A percentile compares a stretch with the other conserved stretches of the same genome.
Evolutionary conservation across 345 rosid species (phyloP).

Genomic region (Arabidopsis suecica): DNA sequence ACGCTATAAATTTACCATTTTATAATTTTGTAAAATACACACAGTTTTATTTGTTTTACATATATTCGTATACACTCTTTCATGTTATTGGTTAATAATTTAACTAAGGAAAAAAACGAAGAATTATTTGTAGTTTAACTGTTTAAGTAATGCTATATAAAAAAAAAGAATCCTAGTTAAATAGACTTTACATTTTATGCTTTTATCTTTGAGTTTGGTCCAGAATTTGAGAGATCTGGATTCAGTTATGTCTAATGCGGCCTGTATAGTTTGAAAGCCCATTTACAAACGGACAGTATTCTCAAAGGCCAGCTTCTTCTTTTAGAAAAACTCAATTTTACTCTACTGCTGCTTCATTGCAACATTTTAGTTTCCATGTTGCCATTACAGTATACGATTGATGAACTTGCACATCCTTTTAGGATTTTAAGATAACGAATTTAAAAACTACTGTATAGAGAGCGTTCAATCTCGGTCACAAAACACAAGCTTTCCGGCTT

Average conservation of each 20-base stretch:
- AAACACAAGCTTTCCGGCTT: constrained; percentile 60
- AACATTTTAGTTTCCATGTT: constrained; percentile 10
- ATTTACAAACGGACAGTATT: neutral
- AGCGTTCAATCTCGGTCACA: constrained; percentile 53
- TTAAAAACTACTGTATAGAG: too few species aligned
- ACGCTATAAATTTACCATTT: neutral
- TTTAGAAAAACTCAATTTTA: neutral
- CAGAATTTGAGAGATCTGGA: neutral
- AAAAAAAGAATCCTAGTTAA: neutral
- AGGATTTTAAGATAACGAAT: neutral
- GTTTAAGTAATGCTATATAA: neutral
- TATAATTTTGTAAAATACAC: neutral
- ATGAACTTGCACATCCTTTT: neutral
- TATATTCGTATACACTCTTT: neutral
- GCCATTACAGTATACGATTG: neutral
- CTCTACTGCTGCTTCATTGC: neutral
- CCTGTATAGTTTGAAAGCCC: constrained; percentile 1
- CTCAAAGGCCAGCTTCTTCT: neutral
- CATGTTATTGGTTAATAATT: neutral
- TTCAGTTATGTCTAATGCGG: too few species aligned
- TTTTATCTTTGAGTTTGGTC: neutral
- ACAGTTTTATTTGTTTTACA: neutral
- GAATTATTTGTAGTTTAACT: too few species aligned
- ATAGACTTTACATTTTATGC: neutral
- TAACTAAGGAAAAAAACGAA: neutral